Base-by-base conservation (phyloP, 352 stramenopile species). In the Peronospora destructor region DNA sequence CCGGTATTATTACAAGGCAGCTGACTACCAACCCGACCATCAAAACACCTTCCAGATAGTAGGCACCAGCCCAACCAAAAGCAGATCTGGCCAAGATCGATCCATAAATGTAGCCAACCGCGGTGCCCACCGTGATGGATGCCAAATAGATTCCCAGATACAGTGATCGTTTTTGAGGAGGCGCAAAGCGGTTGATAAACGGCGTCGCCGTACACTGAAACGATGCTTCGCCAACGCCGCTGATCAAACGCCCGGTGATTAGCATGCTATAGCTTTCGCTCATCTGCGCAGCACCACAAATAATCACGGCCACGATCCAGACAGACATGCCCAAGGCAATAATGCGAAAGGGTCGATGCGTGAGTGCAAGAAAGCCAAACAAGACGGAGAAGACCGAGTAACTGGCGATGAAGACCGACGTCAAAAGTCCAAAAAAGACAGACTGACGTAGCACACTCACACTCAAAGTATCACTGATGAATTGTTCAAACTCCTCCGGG, bases 361-460 rank as follows among this genome's bases (percentile, higher is more conserved):
- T 78, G 46, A 95, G 85, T 16, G 94, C 76, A 38, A 93, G 82
- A 55, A 97, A 93, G 37, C 84, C 85, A 48, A 96, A 96, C 6
- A 95, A 45, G 23, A 98, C 71, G 45, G 90, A 90, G 53, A 82
- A 92, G 41, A 97, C 51, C 33, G 79, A 87, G 69, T 97, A 97
- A 35, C 85, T 94, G 41, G 94, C 75, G 35, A 98, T 97, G 63
- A 98, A 98, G 14, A 84, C 73, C n/a, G 87, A 96, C 53, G 89
- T 83, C 23, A 97, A 65, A 9, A 96, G 56, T 1, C 87, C 90
- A 30, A 97, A 66, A 66, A 88, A 91, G 41, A 91, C 65, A 34
- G 73, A 84, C 57, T 90, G 67, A 33, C 77, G 62, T 41, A 82
- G 60, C 36, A 69, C 61, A 8, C 69, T 76, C 10, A 86, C 66